Evolutionary conservation across 192 early-diverging fungal genomes (phyloP), one percentile per base, ranked within the genome.

Genomic region (Podila minutissima): DNA sequence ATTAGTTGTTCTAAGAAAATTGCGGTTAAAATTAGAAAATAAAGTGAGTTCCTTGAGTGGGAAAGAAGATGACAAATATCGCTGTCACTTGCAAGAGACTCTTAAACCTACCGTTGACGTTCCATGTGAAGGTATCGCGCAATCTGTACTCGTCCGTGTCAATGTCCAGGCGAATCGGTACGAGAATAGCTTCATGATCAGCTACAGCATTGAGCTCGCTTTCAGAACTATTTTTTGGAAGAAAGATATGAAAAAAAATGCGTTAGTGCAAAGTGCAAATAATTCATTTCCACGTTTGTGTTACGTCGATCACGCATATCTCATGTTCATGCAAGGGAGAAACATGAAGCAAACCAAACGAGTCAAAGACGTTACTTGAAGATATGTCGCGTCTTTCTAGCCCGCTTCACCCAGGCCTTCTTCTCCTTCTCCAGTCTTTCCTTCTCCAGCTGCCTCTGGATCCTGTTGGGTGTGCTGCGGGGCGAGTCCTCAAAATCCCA

Each of bases 101-200:
- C 33, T 3, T 66, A 51, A 2, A 3, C 59, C 29, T 82, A 92
- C 91, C 92, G 72, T 97, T 92, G 62, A 96, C 87, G 71, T 98
- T 98, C 97, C 97, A 98, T 28, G 93, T 90, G 83, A 98, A 98
- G 20, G 92, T 88, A 68, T 98, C 97, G 31, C 95, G 88, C 62
- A 97, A 79, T 58, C 94, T 94, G 65, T 92, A 85, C 49, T 94
- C 94, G 51, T 96, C 94, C 1, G 94, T 74, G 83, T 98, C 97
- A 82, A 97, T 77, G 75, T 98, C 96, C n/a, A 98, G 77, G 13
- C 94, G 87, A 35, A 98, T 97, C 9, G 97, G 97, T 1, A 98
- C 94, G 17, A 98, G 75, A 17, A 88, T 77, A 78, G 96, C 96
- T 19, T 90, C 87, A 60, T 88, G 85, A 57, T 91, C 88, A 8